phyloP scores from a whole-genome alignment of 805 yeast genomes.

The Saccharomyces eubayanus region DNA sequence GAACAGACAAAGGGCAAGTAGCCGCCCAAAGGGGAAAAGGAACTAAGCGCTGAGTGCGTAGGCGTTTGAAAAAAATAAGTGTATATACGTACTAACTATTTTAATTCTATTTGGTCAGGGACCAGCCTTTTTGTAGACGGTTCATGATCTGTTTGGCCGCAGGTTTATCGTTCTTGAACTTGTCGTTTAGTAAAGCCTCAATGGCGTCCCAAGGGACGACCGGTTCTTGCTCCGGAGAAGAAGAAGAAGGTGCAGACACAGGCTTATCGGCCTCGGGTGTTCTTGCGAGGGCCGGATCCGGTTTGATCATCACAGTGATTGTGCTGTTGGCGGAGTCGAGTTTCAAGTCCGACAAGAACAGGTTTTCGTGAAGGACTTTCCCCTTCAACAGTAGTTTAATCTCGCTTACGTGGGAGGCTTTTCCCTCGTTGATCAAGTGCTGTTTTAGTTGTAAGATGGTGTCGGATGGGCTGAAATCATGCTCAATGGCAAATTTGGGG shows the following conservation, averaged over 20 bases:
- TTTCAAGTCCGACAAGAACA: slow-evolving; percentile 30
- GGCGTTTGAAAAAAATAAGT: background rate
- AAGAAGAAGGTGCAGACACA: slow-evolving; percentile 1
- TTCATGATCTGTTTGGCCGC: slow-evolving; percentile 25
- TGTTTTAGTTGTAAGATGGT: slow-evolving; percentile 32
- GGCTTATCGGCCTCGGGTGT: slow-evolving; percentile 15
- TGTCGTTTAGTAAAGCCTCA: slow-evolving; percentile 28
- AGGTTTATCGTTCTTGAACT: slow-evolving; percentile 22
- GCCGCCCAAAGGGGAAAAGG: background rate
- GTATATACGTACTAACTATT: background rate
- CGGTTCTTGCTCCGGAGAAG: slow-evolving; percentile 2
- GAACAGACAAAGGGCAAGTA: background rate
- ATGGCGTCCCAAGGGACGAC: slow-evolving; percentile 42
- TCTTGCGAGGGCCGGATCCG: background rate
- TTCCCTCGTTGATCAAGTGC: slow-evolving; percentile 21
- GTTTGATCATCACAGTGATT: slow-evolving; percentile 38
- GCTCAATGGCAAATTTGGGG: slow-evolving; percentile 49
- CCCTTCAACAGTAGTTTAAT: slow-evolving; percentile 52
- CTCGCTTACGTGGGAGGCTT: slow-evolving; percentile 33
- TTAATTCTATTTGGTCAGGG: slow-evolving; percentile 21
- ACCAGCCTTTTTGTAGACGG: slow-evolving; percentile 37
- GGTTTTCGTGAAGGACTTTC: slow-evolving; percentile 50
- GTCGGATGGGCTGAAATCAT: slow-evolving; percentile 19
- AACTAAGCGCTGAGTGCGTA: slow-evolving; percentile 5
- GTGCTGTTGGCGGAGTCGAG: slow-evolving; percentile 24